phyloP scores from a whole-genome alignment of 2,329 filamentous ascomycete genomes.

The Botrytis galanthina region DNA sequence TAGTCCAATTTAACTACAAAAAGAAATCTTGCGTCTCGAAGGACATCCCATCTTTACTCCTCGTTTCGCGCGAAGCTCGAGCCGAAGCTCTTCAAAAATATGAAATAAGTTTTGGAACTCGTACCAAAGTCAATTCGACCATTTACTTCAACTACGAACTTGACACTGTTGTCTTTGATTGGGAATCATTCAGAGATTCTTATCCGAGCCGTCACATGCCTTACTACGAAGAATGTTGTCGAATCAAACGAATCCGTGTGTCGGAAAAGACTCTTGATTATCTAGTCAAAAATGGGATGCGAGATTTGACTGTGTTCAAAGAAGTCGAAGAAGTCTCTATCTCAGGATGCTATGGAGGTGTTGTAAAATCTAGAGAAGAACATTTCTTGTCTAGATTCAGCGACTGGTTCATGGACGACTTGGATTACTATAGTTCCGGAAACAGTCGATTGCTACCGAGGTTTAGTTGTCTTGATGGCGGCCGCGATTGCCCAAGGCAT shows the following conservation, averaged over 20 bases:
- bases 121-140: background rate
- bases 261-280: background rate
- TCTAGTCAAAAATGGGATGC: background rate
- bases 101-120: background rate
- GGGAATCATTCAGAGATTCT: background rate
- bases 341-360: background rate
- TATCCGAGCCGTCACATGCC: background rate
- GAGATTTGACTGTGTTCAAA: background rate
- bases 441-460: background rate
- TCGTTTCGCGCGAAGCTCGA: background rate
- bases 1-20: background rate
- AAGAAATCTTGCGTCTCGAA: background rate
- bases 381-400: background rate
- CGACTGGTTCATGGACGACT: background rate
- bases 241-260: background rate
- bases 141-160: constrained; percentile 7
- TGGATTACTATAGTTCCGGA: background rate
- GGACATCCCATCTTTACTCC: background rate
- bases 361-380: background rate
- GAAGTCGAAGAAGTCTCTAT: background rate
- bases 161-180: background rate
- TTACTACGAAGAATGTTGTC: background rate
- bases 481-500: background rate
- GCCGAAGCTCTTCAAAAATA: background rate
- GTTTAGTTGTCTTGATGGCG: background rate